A percentile compares a stretch with the other conserved stretches of the same genome.
phyloP scores from a whole-genome alignment of 2,329 filamentous ascomycete species.

The Volutella citrinella region DNA sequence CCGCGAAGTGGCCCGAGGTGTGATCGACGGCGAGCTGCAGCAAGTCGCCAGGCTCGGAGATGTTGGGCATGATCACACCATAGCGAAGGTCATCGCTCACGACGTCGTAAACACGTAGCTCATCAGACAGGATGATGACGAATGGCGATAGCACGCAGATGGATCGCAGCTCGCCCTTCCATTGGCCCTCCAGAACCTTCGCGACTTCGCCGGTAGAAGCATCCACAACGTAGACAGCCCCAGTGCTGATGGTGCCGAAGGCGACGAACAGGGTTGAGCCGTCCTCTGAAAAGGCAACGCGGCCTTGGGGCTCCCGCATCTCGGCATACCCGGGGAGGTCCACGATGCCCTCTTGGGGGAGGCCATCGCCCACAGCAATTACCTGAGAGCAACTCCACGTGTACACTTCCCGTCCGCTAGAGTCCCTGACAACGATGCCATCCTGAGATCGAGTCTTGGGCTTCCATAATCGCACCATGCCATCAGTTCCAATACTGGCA shows the following conservation, averaged over 20 bases:
- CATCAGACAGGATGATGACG: slow-evolving; percentile 71
- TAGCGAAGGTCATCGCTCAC: slow-evolving; percentile 74
- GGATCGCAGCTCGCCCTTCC: slow-evolving; percentile 62
- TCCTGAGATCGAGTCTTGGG: slow-evolving; percentile 66
- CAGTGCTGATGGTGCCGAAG: slow-evolving; percentile 51
- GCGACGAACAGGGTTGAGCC: slow-evolving; percentile 77
- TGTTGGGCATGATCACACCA: slow-evolving; percentile 54
- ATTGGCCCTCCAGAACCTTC: slow-evolving; percentile 65
- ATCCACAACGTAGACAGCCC: slow-evolving; percentile 74
- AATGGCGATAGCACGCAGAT: slow-evolving; percentile 70
- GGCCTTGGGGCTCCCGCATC: slow-evolving; percentile 51
- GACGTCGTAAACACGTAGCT: slow-evolving; percentile 78
- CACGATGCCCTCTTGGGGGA: slow-evolving; percentile 40
- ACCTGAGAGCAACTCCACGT: slow-evolving; percentile 71
- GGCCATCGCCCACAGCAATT: slow-evolving; percentile 50
- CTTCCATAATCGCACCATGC: slow-evolving; percentile 76
- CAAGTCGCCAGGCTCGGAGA: slow-evolving; percentile 40
- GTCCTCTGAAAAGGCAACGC: slow-evolving; percentile 77
- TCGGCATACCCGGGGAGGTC: slow-evolving; percentile 23
- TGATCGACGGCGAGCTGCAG: slow-evolving; percentile 71
- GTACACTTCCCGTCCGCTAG: slow-evolving; percentile 56
- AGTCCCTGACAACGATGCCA: slow-evolving; percentile 61
- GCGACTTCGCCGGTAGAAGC: slow-evolving; percentile 64
- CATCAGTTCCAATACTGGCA: slow-evolving; percentile 81
- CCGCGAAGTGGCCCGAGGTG: slow-evolving; percentile 62